Conservation (phyloP, 2,329 filamentous ascomycete species). For the Furcasterigmium sp. region DNA sequence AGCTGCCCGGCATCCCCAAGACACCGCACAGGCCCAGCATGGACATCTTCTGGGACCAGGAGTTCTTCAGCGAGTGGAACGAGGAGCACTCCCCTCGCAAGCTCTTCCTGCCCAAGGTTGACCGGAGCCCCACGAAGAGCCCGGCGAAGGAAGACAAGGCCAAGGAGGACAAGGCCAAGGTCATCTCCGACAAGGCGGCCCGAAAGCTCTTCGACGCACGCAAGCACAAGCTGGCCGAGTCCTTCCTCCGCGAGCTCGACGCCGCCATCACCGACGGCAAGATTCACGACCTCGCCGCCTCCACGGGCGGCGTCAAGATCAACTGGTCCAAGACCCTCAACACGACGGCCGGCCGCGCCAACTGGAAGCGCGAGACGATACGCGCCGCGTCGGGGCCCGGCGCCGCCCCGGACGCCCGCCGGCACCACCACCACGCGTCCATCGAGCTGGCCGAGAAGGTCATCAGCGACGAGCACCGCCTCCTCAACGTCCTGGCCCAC, state of each 20-base stretch:
- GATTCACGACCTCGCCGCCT: slow-evolving; percentile 51
- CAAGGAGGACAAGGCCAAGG: slow-evolving; percentile 17
- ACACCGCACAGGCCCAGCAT: slow-evolving; percentile 48
- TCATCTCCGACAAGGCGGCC: slow-evolving; percentile 22
- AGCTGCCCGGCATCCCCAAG: slow-evolving; percentile 37
- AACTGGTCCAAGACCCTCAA: slow-evolving; percentile 75
- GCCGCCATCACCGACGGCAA: slow-evolving; percentile 53
- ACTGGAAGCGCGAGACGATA: slow-evolving; percentile 60
- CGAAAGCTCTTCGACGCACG: slow-evolving; percentile 57
- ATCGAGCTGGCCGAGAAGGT: slow-evolving; percentile 90
- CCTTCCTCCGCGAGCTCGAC: slow-evolving; percentile 68
- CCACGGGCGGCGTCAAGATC: slow-evolving; percentile 66
- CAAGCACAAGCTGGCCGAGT: slow-evolving; percentile 58
- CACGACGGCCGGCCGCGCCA: slow-evolving; percentile 71
- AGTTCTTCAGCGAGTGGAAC: slow-evolving; percentile 58
- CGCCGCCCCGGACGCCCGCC: slow-evolving; percentile 14
- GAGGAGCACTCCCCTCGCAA: slow-evolving; percentile 53
- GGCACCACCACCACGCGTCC: slow-evolving; percentile 55
- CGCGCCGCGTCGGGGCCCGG: slow-evolving; percentile 24
- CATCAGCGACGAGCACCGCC: slow-evolving; percentile 68
- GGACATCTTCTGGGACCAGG: slow-evolving; percentile 56
- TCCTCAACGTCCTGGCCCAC: slow-evolving; percentile 90
- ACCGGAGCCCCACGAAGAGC: slow-evolving; percentile 15
- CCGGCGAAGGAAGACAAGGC: slow-evolving; percentile 16
- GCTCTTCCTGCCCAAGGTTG: slow-evolving; percentile 20